Evolutionary conservation across 1,139 yeast genomes (phyloP).

Genomic region (Schizosaccharomyces versatilis): DNA sequence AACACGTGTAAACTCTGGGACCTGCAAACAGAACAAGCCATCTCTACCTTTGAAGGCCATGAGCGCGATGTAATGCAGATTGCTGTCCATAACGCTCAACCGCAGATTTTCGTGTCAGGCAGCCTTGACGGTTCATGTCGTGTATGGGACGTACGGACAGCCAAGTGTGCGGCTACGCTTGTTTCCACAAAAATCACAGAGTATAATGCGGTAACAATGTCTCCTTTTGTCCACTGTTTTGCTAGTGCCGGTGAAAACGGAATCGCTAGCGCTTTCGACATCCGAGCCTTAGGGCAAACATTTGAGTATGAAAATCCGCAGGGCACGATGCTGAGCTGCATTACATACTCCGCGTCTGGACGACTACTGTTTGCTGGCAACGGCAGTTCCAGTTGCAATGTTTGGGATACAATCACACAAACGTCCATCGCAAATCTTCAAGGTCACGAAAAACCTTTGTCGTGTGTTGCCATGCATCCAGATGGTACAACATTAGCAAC

Average conservation of each 20-base stretch:
- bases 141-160: conserved; percentile 46
- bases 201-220: conserved; percentile 40
- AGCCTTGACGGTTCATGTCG: conserved; percentile 53
- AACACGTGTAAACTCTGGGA: conserved; percentile 72
- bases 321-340: conserved; percentile 24
- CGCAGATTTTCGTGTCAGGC: conserved; percentile 38
- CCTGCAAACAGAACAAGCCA: conserved; percentile 32
- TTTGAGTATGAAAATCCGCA: conserved; percentile 27
- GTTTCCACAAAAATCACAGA: conserved; percentile 42
- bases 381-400: conserved; percentile 28
- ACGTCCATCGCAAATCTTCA: conserved; percentile 39
- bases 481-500: conserved; percentile 34
- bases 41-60: conserved; percentile 47
- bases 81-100: conserved; percentile 18
- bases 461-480: conserved; percentile 43
- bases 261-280: conserved; percentile 44
- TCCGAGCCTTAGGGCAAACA: conserved; percentile 55
- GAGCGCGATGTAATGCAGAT: conserved; percentile 57
- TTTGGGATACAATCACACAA: conserved; percentile 54
- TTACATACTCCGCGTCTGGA: conserved; percentile 60
- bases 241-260: conserved; percentile 68
- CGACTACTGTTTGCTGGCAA: conserved; percentile 54
- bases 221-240: conserved; percentile 41
- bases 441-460: conserved; percentile 40
- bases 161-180: conserved; percentile 30